Percentiles rank a stretch among this genome's conserved stretches.
phyloP scores from a whole-genome alignment of 2,329 filamentous ascomycete species.

The Sphaerulina populicola region DNA sequence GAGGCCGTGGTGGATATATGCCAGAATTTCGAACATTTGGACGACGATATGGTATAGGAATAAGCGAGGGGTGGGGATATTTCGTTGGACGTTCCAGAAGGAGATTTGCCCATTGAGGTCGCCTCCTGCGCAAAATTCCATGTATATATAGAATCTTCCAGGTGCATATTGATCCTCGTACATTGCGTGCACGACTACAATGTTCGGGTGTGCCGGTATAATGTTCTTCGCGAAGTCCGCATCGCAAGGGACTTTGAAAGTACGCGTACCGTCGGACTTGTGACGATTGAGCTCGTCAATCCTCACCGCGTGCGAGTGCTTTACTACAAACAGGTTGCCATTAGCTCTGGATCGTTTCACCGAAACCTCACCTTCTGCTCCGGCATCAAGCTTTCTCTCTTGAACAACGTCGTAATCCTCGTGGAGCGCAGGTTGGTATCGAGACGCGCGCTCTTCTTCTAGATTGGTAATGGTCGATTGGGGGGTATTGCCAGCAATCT shows the following conservation, averaged over 20 bases:
- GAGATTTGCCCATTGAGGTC: constrained; percentile 11
- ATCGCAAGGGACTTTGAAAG: constrained; percentile 1
- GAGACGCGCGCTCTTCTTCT: neutral
- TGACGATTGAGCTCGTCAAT: no score
- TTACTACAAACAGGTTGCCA: neutral
- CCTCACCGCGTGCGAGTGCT: neutral
- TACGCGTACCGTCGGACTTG: no score
- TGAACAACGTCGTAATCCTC: neutral
- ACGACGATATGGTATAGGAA: constrained; percentile 18
- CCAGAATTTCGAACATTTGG: constrained; percentile 12
- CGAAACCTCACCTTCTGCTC: neutral
- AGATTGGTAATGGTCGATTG: neutral
- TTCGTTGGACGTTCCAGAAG: neutral
- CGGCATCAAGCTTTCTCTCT: neutral
- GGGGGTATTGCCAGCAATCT: neutral
- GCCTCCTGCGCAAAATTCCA: constrained; percentile 8
- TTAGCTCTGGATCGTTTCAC: neutral
- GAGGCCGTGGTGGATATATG: constrained; percentile 21
- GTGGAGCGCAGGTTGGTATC: neutral
- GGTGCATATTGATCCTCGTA: neutral
- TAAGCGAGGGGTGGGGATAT: neutral
- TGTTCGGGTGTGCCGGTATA: neutral
- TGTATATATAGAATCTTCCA: neutral
- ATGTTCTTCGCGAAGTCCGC: neutral
- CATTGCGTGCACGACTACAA: neutral